Evolutionary conservation across 345 rosid species (phyloP).

Genomic region (Populus simonii): DNA sequence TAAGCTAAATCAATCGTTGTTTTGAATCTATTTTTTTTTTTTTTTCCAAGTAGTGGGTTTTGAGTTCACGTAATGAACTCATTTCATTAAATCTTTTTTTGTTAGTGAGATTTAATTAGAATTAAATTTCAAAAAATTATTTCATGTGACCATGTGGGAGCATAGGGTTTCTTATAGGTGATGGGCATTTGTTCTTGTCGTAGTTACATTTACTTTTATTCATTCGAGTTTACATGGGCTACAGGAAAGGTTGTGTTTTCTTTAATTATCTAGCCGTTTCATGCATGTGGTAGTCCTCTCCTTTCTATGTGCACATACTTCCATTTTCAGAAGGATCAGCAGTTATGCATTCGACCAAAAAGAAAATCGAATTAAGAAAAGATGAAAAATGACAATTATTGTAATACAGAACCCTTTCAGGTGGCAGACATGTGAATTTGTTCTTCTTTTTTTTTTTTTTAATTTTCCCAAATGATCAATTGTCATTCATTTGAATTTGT

Average conservation of each 20-base stretch:
- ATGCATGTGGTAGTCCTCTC: not conserved
- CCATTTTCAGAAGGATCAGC: not conserved
- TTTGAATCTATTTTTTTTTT: not conserved
- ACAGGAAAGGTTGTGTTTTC: no score
- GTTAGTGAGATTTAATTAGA: not conserved
- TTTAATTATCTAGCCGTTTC: not conserved
- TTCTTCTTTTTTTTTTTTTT: not conserved
- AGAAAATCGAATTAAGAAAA: not conserved
- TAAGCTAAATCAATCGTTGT: not conserved
- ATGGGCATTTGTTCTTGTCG: no score
- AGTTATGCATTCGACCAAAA: not conserved
- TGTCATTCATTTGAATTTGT: not conserved
- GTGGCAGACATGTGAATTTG: conserved; percentile 3
- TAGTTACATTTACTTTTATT: no score
- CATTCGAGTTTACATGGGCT: no score
- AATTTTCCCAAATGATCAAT: not conserved
- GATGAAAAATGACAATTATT: not conserved
- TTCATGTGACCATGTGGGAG: not conserved
- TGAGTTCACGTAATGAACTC: not conserved
- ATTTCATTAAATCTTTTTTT: not conserved
- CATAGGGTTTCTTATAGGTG: not conserved
- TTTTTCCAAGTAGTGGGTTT: not conserved
- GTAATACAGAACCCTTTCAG: not conserved
- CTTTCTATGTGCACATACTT: not conserved
- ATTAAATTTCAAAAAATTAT: not conserved